Percentiles rank a stretch among this genome's conserved stretches.
phyloP scores from a whole-genome alignment of 495 filamentous ascomycete species.

The Baudoinia panamericana region DNA sequence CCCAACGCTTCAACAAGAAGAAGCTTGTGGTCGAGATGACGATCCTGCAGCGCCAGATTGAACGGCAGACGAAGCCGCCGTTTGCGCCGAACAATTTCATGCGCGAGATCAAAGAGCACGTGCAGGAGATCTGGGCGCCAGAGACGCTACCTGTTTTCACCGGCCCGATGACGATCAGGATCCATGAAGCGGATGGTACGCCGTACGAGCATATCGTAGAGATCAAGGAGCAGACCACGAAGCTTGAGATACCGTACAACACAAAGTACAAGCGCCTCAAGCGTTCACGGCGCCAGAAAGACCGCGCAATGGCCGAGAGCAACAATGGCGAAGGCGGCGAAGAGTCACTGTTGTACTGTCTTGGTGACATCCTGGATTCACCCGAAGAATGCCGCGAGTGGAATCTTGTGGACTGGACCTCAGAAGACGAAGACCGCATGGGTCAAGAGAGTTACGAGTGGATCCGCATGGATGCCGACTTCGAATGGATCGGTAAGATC shows the following conservation, averaged over 20 bases:
- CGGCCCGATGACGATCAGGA: slow-evolving; percentile 91
- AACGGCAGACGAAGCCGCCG: slow-evolving; percentile 37
- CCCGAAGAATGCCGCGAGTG: slow-evolving; percentile 72
- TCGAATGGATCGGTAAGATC: slow-evolving; percentile 87
- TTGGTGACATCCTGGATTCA: slow-evolving; percentile 79
- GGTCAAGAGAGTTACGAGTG: slow-evolving; percentile 94
- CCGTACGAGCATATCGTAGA: slow-evolving; percentile 97
- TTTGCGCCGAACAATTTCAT: slow-evolving; percentile 59
- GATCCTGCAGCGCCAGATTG: slow-evolving; percentile 66
- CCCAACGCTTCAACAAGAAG: slow-evolving; percentile 93
- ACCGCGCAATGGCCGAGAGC: slow-evolving; percentile 55
- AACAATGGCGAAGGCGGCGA: slow-evolving; percentile 55
- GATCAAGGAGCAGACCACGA: slow-evolving; percentile 69
- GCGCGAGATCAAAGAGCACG: slow-evolving; percentile 68
- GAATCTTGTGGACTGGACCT: slow-evolving; percentile 75
- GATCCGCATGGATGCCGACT: slow-evolving; percentile 96
- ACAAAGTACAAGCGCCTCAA: slow-evolving; percentile 98
- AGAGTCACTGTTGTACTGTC: slow-evolving; percentile 76
- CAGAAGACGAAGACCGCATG: slow-evolving; percentile 78
- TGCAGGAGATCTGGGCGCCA: slow-evolving; percentile 54
- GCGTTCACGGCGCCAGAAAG: slow-evolving; percentile 75
- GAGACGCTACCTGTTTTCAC: slow-evolving; percentile 68
- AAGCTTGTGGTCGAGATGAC: slow-evolving; percentile 87
- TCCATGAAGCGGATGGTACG: slow-evolving; percentile 96
- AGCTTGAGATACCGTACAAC: slow-evolving; percentile 92